A percentile compares a stretch with the other conserved stretches of the same genome.
phyloP scores from a whole-genome alignment of 2,329 filamentous ascomycete species.

The Plectosphaerella sp. region DNA sequence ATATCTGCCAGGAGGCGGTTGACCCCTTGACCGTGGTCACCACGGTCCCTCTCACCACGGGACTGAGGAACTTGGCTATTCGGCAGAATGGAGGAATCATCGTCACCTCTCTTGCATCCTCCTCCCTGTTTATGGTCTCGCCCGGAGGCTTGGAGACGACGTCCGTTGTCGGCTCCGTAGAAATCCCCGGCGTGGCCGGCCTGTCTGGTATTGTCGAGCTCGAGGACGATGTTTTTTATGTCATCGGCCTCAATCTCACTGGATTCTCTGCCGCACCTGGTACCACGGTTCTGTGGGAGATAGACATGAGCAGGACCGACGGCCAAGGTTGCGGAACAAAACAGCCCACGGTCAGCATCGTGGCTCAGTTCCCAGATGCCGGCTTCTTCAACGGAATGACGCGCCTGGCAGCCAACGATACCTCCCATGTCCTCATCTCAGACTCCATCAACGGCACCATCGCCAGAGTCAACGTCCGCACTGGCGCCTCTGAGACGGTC shows the following conservation, averaged over 20 bases:
- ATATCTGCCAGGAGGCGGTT: no score
- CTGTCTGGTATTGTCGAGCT: constrained; percentile 13
- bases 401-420: constrained; percentile 6
- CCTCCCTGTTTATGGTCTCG: no score
- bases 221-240: constrained; percentile 12
- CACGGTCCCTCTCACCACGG: no score
- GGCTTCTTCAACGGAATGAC: constrained; percentile 16
- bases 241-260: constrained; percentile 11
- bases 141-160: no score
- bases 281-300: constrained; percentile 5
- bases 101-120: no score
- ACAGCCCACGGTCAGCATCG: neutral
- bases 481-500: constrained; percentile 9
- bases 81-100: no score
- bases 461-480: constrained; percentile 10
- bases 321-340: no score
- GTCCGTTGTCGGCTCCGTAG: no score
- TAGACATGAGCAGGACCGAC: constrained; percentile 5
- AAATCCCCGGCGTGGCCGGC: no score
- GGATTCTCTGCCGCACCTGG: no score
- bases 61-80: no score
- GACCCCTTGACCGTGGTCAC: no score
- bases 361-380: constrained; percentile 8
- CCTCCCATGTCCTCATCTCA: constrained; percentile 13
- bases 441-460: constrained; percentile 14